Evolutionary conservation across 257 asterid species (phyloP).

Genomic region (Ajuga chamaepitys): DNA sequence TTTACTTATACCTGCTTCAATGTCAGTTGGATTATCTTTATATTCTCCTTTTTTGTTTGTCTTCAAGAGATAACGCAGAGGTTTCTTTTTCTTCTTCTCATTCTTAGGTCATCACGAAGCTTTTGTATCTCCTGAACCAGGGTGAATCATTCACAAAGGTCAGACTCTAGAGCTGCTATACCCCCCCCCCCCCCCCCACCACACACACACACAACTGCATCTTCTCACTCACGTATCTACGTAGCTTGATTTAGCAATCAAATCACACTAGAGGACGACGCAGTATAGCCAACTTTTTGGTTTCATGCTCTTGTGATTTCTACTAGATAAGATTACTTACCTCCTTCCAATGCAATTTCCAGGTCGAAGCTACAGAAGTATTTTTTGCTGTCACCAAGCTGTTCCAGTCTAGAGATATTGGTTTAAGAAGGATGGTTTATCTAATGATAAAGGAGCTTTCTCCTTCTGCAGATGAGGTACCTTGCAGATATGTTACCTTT

Average conservation of each 20-base stretch:
- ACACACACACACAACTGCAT: neutral
- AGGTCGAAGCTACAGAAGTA: conserved; percentile 91
- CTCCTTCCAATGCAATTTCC: conserved; percentile 9
- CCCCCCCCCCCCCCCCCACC: conserved; percentile 8
- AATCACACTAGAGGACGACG: neutral
- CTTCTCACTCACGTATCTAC: neutral
- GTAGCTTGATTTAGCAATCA: neutral
- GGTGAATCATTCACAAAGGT: conserved; percentile 89
- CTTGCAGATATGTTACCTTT: neutral
- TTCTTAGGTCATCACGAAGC: conserved; percentile 89
- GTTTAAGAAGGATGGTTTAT: conserved; percentile 94
- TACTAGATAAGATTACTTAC: neutral
- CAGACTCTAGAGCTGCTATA: conserved; percentile 11
- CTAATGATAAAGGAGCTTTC: conserved; percentile 92
- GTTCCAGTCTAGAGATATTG: conserved; percentile 84
- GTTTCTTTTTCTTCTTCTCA: conserved; percentile 18
- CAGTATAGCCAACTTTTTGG: neutral
- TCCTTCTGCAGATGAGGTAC: conserved; percentile 92
- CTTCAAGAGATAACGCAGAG: neutral
- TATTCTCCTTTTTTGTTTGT: neutral
- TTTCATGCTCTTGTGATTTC: neutral
- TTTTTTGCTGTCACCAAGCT: conserved; percentile 92
- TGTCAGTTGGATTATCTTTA: neutral
- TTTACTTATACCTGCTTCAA: neutral
- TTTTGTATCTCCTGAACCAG: conserved; percentile 93